Conservation (phyloP, 129 eudicot genomes). For the Flaveria robusta region DNA sequence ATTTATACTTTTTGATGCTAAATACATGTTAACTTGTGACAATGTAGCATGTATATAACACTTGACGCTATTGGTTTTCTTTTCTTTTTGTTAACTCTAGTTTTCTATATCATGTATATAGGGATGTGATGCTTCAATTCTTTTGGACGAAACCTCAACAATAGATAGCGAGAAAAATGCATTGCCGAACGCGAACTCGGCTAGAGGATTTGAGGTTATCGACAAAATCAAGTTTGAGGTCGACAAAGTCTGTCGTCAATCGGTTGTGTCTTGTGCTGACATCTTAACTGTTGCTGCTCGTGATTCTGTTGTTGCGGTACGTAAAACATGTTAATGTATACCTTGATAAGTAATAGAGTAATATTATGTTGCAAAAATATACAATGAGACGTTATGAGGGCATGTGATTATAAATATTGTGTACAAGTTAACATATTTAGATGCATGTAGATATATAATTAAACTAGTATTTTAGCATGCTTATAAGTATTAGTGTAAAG, state of each 20-base stretch:
- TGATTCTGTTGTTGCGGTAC: constrained; percentile 40
- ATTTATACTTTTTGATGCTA: background rate
- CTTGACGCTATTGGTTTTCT: background rate
- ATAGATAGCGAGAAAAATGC: constrained; percentile 44
- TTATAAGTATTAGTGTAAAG: too few relatives aligned
- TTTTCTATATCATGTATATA: constrained; percentile 21
- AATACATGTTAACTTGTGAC: background rate
- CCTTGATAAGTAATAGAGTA: background rate
- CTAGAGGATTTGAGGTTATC: constrained; percentile 48
- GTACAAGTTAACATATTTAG: too few relatives aligned
- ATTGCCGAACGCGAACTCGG: constrained; percentile 25
- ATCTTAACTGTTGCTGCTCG: constrained; percentile 45
- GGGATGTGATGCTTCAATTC: constrained; percentile 56
- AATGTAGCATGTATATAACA: background rate
- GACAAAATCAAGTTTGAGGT: constrained; percentile 46
- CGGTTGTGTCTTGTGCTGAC: constrained; percentile 48
- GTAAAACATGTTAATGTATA: background rate
- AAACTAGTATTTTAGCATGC: too few relatives aligned
- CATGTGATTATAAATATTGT: background rate
- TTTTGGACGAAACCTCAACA: constrained; percentile 40
- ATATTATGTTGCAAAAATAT: too few relatives aligned
- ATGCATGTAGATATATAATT: too few relatives aligned
- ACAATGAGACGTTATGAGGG: too few relatives aligned
- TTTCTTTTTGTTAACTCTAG: background rate
- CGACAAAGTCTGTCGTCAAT: constrained; percentile 35